Evolutionary conservation across 1,284 basidiomycete species (phyloP), one percentile per base, ranked within the genome.

Genomic region (Microbotryum lychnidis-dioicae): DNA sequence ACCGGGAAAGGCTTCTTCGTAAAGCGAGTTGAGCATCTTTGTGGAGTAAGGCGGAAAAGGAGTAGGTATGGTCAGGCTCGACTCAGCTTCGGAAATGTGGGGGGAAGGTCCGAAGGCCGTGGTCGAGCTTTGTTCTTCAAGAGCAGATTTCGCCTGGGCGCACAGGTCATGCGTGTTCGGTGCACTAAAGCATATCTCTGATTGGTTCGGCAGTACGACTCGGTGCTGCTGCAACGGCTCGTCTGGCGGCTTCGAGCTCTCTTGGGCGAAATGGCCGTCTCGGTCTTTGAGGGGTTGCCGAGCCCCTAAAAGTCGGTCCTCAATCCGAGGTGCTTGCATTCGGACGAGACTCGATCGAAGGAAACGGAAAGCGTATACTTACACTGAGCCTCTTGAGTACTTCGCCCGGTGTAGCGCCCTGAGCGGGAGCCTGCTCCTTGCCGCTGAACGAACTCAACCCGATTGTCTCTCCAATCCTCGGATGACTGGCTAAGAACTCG

Each of bases 401-500:
- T 46, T 65, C 62, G 3, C 66, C 65, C 4, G 69, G 67, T 6
- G 72, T 72, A 12, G 51, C 56, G 29, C 3, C 60, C 65, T 49
- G 51, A 37, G 48, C 57, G n/a, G 63, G 62, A 5, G 84, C 83
- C 75, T 94, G 91, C 74, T 94, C 91, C 52, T 81, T 83, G 27
- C 83, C 82, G 74, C 87, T 91, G 54, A 89, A 77, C 48, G 75
- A 79, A 2, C 86, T 88, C 20, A 93, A 78, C 33, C 84, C 83
- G 56, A 73, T 72, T 58, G 81, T 82, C 75, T 89, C 89, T 29
- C 91, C 91, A 55, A 94, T 93, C 64, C 90, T 81, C 48, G 91
- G 91, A 76, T 94, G 91, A 2, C 85, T 89, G 2, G 79, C 81
- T 63, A 93, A 80, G 72, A 96, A 92, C 58, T 77, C 76, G 0